phyloP scores from a whole-genome alignment of 805 yeast species.

The Helenozyma baotianmanensis region DNA sequence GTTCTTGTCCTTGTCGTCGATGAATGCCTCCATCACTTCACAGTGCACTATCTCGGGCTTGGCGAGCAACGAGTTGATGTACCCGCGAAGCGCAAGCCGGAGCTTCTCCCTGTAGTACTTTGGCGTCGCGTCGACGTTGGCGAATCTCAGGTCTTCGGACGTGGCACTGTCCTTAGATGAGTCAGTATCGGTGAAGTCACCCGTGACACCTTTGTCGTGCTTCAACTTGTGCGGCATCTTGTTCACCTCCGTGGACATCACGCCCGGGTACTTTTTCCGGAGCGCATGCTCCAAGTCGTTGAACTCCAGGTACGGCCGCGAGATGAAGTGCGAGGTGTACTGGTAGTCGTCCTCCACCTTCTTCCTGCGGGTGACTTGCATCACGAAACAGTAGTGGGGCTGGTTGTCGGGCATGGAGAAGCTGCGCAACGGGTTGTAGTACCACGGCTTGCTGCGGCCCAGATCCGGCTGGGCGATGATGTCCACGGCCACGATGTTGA shows the following conservation, averaged over 20 bases:
- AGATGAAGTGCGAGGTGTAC: conserved; percentile 41
- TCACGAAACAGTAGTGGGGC: conserved; percentile 44
- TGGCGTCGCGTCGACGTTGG: neutral
- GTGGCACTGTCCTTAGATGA: neutral
- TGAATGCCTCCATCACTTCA: conserved; percentile 30
- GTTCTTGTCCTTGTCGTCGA: conserved; percentile 13
- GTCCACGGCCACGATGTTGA: conserved; percentile 69
- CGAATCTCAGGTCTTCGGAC: neutral
- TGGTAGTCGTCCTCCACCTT: conserved; percentile 14
- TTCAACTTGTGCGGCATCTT: conserved; percentile 52
- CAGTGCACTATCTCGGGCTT: conserved; percentile 55
- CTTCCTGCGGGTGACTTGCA: conserved; percentile 35
- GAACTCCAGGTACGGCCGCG: conserved; percentile 68
- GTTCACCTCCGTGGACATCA: conserved; percentile 48
- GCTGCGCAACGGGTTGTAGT: conserved; percentile 10
- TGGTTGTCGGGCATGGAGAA: conserved; percentile 4
- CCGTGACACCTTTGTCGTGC: conserved; percentile 29
- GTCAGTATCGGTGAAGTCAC: conserved; percentile 3
- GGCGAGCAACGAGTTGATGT: conserved; percentile 49
- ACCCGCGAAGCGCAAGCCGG: conserved; percentile 73
- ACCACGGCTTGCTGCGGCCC: conserved; percentile 13
- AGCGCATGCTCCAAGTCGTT: conserved; percentile 50
- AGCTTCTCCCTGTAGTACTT: conserved; percentile 66
- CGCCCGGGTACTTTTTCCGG: conserved; percentile 60
- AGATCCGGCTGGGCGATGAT: conserved; percentile 8